Percentiles rank a stretch among this genome's conserved stretches.
Conservation (phyloP, 2,329 filamentous ascomycete genomes). For the Nigrograna mackinnonii region DNA sequence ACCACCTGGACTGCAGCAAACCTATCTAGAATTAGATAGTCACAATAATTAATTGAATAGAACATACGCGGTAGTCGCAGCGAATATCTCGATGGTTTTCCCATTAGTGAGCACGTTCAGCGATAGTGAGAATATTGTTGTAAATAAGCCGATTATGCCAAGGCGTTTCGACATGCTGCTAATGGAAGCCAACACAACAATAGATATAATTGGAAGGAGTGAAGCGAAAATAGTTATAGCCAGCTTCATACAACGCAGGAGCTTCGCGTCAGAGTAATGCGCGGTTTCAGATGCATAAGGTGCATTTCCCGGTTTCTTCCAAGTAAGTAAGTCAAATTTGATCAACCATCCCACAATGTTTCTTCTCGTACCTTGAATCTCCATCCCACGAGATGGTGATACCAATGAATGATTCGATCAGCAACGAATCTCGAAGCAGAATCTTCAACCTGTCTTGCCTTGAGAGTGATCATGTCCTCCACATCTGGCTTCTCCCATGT, state of each 20-base stretch:
- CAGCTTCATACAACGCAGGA: not conserved
- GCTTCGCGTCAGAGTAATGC: not conserved
- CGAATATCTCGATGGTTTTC: slow-evolving; percentile 4
- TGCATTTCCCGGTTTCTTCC: not conserved
- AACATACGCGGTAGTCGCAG: slow-evolving; percentile 8
- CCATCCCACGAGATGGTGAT: slow-evolving; percentile 5
- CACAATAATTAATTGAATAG: not conserved
- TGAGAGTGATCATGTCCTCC: slow-evolving; percentile 2
- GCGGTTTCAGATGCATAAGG: not conserved
- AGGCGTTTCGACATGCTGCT: slow-evolving; percentile 3
- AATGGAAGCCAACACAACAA: slow-evolving; percentile 4
- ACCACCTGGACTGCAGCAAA: slow-evolving; percentile 8
- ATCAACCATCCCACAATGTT: not conserved
- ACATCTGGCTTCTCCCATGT: slow-evolving; percentile 8
- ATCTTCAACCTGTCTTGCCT: not conserved
- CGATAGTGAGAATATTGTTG: slow-evolving; percentile 2
- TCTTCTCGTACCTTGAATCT: not conserved
- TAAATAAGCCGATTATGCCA: slow-evolving; percentile 4
- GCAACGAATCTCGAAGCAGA: not conserved
- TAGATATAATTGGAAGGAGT: slow-evolving; percentile 2
- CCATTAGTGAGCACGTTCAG: slow-evolving; percentile 5
- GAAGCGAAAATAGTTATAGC: slow-evolving; percentile 1
- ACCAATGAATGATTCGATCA: slow-evolving; percentile 2
- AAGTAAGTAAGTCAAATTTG: not conserved
- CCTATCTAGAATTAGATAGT: not conserved